A percentile compares a stretch with the other conserved stretches of the same genome.
phyloP scores from a whole-genome alignment of 208 protist species.

The Pavlovales sp. region DNA sequence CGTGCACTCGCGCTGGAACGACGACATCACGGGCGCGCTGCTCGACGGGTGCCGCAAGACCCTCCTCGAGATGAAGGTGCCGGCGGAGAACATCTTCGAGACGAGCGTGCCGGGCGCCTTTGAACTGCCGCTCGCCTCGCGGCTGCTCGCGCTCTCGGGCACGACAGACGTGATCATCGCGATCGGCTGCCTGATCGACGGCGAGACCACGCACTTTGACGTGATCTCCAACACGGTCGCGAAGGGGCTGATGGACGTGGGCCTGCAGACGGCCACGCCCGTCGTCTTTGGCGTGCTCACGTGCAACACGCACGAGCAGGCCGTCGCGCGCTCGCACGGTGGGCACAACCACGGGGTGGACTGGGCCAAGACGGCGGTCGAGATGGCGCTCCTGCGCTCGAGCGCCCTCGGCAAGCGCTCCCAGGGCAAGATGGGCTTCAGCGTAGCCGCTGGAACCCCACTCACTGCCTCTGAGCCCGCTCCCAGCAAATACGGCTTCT shows the following conservation, averaged over 20 bases:
- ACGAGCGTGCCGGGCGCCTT: conserved; percentile 49
- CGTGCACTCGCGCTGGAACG: conserved; percentile 53
- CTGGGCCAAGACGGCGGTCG: conserved; percentile 54
- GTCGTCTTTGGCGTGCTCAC: conserved; percentile 58
- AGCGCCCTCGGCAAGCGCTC: background rate
- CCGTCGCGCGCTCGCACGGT: conserved; percentile 14
- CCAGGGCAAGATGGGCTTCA: background rate
- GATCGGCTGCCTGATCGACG: conserved; percentile 50
- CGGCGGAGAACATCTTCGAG: conserved; percentile 42
- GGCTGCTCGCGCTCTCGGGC: conserved; percentile 23
- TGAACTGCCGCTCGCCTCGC: conserved; percentile 43
- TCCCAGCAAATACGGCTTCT: too few relatives aligned
- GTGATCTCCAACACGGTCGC: conserved; percentile 47
- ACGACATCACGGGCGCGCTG: conserved; percentile 31
- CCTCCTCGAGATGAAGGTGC: conserved; percentile 31
- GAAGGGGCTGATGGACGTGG: conserved; percentile 45
- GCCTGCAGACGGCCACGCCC: conserved; percentile 49
- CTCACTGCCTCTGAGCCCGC: too few relatives aligned
- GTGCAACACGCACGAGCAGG: conserved; percentile 53
- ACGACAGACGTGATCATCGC: conserved; percentile 46
- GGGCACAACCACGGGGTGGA: conserved; percentile 54
- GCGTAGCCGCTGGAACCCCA: too few relatives aligned
- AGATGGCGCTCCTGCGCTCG: conserved; percentile 50
- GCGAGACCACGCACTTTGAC: conserved; percentile 57
- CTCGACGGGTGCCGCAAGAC: conserved; percentile 16